Percentiles rank a stretch among this genome's conserved stretches.
These are phyloP conservation scores for Phytomonas sp. DNA, from an alignment of 208 protist genomes.

Conservation along the genomic window DNA sequence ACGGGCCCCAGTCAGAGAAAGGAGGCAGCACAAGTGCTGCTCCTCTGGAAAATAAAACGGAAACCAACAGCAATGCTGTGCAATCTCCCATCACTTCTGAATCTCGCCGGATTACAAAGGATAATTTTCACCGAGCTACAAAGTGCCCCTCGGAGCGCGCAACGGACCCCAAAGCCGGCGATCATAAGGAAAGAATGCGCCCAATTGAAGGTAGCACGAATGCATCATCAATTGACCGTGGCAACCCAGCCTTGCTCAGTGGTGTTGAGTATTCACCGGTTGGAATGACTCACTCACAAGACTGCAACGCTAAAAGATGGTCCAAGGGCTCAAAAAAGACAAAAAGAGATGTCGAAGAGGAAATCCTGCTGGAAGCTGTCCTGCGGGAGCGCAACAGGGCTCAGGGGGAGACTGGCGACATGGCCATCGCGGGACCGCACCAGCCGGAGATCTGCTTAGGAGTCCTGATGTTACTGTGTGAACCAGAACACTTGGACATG, in stretches of 20 bases:
- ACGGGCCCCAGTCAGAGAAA: background rate
- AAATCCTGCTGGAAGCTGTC: slow-evolving; percentile 57
- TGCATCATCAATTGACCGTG: background rate
- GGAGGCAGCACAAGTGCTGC: background rate
- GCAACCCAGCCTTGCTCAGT: background rate
- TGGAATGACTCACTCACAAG: background rate
- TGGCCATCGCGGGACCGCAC: background rate
- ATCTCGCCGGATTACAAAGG: background rate
- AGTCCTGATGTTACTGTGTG: slow-evolving; percentile 44
- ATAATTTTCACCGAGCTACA: background rate
- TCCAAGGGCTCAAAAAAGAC: slow-evolving; percentile 21
- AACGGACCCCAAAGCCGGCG: background rate
- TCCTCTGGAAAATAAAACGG: background rate
- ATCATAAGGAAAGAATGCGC: background rate
- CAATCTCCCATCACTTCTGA: background rate
- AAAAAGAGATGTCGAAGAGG: slow-evolving; percentile 53
- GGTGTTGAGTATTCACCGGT: background rate
- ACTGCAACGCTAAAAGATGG: background rate
- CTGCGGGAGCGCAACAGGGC: slow-evolving; percentile 21
- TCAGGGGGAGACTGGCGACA: slow-evolving; percentile 3
- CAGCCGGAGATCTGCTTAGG: slow-evolving; percentile 21
- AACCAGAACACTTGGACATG: slow-evolving; percentile 49
- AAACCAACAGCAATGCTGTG: background rate
- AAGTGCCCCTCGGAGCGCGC: background rate
- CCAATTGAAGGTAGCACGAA: background rate